These are phyloP conservation scores for Veloboletus limbatus DNA, from an alignment of 1,284 basidiomycete genomes.

Conservation along the genomic window DNA sequence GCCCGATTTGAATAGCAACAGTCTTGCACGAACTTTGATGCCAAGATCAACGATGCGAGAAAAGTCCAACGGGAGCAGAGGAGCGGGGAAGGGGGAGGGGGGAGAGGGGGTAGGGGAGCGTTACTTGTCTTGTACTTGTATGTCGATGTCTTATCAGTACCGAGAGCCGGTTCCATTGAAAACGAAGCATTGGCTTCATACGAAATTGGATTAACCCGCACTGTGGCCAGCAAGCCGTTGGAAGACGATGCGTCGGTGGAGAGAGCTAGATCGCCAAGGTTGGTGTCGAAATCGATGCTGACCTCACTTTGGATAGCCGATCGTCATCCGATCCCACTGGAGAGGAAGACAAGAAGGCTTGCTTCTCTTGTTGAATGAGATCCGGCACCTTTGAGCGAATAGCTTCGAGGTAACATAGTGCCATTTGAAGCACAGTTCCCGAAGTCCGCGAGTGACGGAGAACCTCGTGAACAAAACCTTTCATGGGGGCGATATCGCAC, in stretches of 20 bases:
- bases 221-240: constrained; percentile 38
- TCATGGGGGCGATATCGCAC: constrained; percentile 53
- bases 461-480: constrained; percentile 74
- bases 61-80: constrained; percentile 87
- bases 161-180: constrained; percentile 3
- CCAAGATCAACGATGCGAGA: constrained; percentile 83
- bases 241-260: constrained; percentile 11
- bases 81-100: constrained; percentile 70
- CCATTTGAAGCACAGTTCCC: constrained; percentile 71
- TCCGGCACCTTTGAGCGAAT: constrained; percentile 64
- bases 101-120: constrained; percentile 39
- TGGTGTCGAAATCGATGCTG: constrained; percentile 26
- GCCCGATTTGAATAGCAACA: constrained; percentile 90
- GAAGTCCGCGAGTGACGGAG: constrained; percentile 73
- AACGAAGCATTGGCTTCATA: constrained; percentile 11
- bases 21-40: constrained; percentile 91
- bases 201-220: constrained; percentile 32
- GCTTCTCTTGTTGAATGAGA: constrained; percentile 50
- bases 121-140: constrained; percentile 21
- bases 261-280: constrained; percentile 4
- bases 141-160: constrained; percentile 17
- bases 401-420: constrained; percentile 75
- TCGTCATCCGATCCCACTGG: constrained; percentile 43
- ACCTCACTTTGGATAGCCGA: constrained; percentile 46
- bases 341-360: constrained; percentile 37